Percentiles rank a stretch among this genome's conserved stretches.
These are phyloP conservation scores for Kwoniella heveanensis DNA, from an alignment of 768 basidiomycete species.

Conservation along the genomic window DNA sequence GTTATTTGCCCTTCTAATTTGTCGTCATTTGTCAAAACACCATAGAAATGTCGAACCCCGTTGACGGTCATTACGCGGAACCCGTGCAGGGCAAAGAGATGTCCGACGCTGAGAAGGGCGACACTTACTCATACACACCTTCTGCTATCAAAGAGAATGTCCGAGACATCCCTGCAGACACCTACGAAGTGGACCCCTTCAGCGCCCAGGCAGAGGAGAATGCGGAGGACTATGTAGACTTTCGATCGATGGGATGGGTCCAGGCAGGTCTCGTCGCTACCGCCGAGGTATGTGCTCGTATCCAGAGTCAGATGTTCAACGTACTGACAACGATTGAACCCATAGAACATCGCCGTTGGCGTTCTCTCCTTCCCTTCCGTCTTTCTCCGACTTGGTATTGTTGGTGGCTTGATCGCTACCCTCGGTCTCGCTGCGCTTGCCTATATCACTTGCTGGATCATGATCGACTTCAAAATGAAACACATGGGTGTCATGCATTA, in stretches of 20 bases:
- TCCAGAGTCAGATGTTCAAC: no score
- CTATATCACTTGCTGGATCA: conserved; percentile 38
- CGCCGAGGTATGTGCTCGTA: conserved; percentile 40
- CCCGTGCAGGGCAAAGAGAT: conserved; percentile 11
- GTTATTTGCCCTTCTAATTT: neutral
- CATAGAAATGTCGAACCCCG: conserved; percentile 7
- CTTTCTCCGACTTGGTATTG: conserved; percentile 39
- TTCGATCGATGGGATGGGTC: conserved; percentile 41
- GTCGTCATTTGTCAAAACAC: neutral
- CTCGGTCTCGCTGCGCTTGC: conserved; percentile 31
- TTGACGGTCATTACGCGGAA: neutral
- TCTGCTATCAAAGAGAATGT: conserved; percentile 11
- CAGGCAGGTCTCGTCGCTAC: conserved; percentile 40
- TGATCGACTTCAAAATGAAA: conserved; percentile 43
- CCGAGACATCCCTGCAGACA: conserved; percentile 8
- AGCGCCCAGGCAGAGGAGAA: conserved; percentile 23
- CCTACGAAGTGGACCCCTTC: conserved; percentile 18
- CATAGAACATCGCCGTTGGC: conserved; percentile 38
- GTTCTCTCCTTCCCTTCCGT: conserved; percentile 40
- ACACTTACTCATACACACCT: conserved; percentile 1
- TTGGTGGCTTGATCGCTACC: conserved; percentile 37
- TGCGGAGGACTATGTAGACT: conserved; percentile 37
- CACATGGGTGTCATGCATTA: conserved; percentile 39
- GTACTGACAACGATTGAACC: no score
- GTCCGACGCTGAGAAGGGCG: neutral